These are phyloP conservation scores for Arthrobotrys entomopaga DNA, from an alignment of 2,329 filamentous ascomycete genomes.

Conservation along the genomic window DNA sequence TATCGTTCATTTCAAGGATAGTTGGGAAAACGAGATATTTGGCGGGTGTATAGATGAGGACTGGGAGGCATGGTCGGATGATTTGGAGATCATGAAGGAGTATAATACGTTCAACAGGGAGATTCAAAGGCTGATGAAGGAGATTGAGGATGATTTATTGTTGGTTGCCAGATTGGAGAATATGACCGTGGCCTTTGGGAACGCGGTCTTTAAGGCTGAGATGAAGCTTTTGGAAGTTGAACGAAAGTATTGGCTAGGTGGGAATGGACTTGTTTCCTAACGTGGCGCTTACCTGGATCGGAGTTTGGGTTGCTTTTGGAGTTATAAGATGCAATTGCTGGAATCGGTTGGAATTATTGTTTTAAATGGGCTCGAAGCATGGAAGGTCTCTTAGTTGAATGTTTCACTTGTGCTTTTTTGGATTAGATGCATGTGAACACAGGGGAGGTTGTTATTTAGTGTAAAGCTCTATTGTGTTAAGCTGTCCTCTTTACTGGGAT, in stretches of 20 bases:
- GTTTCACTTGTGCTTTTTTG: too few species aligned
- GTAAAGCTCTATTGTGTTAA: too few species aligned
- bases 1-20: conserved; percentile 20
- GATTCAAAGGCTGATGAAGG: conserved; percentile 18
- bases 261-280: too few species aligned
- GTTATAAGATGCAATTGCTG: too few species aligned
- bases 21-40: conserved; percentile 42
- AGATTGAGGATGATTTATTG: conserved; percentile 37
- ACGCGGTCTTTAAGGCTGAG: conserved; percentile 28
- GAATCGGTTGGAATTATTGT: too few species aligned
- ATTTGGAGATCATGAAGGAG: conserved; percentile 28
- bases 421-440: too few species aligned
- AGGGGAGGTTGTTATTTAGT: too few species aligned
- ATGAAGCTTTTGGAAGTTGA: conserved; percentile 16
- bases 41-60: conserved; percentile 6
- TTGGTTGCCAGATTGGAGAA: conserved; percentile 34
- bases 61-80: conserved; percentile 24
- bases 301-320: too few species aligned
- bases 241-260: not conserved
- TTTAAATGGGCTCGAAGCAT: too few species aligned
- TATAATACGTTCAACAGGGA: conserved; percentile 39
- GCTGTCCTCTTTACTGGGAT: too few species aligned
- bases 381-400: too few species aligned
- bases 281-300: too few species aligned
- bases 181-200: conserved; percentile 17